Conservation (phyloP, 2,329 filamentous ascomycete species). For the Fusarium setosum region DNA sequence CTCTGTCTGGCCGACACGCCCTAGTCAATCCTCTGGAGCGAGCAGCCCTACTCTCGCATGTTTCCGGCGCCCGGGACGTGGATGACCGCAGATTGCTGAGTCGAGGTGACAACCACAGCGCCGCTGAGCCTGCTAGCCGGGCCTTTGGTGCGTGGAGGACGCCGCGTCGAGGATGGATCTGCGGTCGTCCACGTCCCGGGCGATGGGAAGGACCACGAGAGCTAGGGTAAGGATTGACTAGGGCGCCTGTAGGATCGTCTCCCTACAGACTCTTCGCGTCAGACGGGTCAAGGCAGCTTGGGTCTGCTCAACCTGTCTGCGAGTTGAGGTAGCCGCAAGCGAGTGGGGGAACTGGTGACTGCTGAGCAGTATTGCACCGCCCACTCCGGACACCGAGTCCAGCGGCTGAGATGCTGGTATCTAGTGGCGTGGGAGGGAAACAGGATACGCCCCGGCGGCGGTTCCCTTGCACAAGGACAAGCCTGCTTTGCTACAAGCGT, state of each 20-base stretch:
- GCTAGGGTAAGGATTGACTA: constrained; percentile 24
- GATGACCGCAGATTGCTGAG: constrained; percentile 25
- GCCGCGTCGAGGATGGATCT: constrained; percentile 34
- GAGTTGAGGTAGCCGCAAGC: constrained; percentile 26
- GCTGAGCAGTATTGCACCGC: constrained; percentile 34
- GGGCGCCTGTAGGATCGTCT: constrained; percentile 44
- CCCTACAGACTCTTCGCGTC: constrained; percentile 38
- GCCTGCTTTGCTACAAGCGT: constrained; percentile 49
- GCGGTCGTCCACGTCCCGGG: constrained; percentile 24
- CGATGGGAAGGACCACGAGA: constrained; percentile 9
- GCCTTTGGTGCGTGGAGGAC: constrained; percentile 30
- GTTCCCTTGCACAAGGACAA: constrained; percentile 48
- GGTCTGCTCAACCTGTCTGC: constrained; percentile 24
- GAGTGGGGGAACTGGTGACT: constrained; percentile 28
- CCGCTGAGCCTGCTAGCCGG: constrained; percentile 41
- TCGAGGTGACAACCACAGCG: constrained; percentile 30
- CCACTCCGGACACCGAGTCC: constrained; percentile 33
- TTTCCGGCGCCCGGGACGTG: constrained; percentile 9
- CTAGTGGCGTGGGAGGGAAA: constrained; percentile 40
- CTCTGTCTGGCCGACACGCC: constrained; percentile 40
- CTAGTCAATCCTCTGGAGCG: constrained; percentile 12
- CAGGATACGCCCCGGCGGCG: constrained; percentile 46
- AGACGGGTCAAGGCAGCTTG: constrained; percentile 28
- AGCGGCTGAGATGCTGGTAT: constrained; percentile 50
- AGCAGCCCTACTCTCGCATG: constrained; percentile 10